Conservation (phyloP, 2,329 filamentous ascomycete species). For the Colletotrichum sp. region DNA sequence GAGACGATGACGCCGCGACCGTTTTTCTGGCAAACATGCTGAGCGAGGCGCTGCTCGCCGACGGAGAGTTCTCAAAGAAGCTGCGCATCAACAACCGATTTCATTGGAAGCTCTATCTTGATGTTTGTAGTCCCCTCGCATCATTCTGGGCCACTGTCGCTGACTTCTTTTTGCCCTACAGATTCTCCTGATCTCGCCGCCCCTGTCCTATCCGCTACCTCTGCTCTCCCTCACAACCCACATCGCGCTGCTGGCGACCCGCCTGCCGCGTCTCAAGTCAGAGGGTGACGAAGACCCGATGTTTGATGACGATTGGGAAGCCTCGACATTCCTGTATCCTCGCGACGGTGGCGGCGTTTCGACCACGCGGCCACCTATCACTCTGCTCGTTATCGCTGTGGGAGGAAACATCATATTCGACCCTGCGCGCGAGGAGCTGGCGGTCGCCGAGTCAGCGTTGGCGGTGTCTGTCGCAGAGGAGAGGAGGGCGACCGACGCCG, state of each 20-base stretch:
- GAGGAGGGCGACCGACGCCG: slow-evolving; percentile 24
- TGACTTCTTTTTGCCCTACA: slow-evolving; percentile 37
- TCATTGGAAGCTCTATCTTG: slow-evolving; percentile 96
- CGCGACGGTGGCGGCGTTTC: slow-evolving; percentile 37
- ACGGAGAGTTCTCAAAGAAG: slow-evolving; percentile 71
- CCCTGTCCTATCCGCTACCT: slow-evolving; percentile 90
- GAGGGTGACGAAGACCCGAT: slow-evolving; percentile 94
- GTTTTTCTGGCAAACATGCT: slow-evolving; percentile 90
- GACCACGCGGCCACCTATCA: slow-evolving; percentile 75
- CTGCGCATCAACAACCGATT: slow-evolving; percentile 89
- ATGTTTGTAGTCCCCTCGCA: slow-evolving; percentile 63
- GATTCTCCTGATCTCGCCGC: slow-evolving; percentile 93
- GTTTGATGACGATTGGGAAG: slow-evolving; percentile 98
- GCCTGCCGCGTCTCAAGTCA: slow-evolving; percentile 83
- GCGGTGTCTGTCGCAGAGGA: slow-evolving; percentile 78
- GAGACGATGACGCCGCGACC: slow-evolving; percentile 90
- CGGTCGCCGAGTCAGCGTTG: slow-evolving; percentile 87
- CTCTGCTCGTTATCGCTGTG: slow-evolving; percentile 86
- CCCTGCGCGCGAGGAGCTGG: slow-evolving; percentile 87
- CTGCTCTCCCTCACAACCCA: slow-evolving; percentile 93
- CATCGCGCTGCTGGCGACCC: slow-evolving; percentile 87
- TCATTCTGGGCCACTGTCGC: not conserved
- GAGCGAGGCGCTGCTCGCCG: slow-evolving; percentile 81
- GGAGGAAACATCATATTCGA: slow-evolving; percentile 93
- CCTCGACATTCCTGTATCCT: slow-evolving; percentile 78